Evolutionary conservation across 2,329 filamentous ascomycete species (phyloP).

Genomic region (Fusarium setosum): DNA sequence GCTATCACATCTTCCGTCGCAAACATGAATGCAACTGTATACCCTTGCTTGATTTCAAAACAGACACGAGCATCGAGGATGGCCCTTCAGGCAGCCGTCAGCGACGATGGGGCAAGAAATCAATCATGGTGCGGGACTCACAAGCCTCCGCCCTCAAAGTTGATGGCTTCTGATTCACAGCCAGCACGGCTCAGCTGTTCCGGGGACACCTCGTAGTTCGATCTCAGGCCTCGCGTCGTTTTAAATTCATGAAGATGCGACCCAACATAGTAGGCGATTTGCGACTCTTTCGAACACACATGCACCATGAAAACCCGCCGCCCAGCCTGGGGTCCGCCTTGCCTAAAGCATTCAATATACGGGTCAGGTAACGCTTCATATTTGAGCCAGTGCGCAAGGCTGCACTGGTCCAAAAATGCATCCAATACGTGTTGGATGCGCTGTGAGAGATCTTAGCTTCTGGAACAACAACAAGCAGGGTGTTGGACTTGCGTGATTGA

Average conservation of each 20-base stretch:
- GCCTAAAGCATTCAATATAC: neutral
- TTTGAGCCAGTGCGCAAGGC: slow-evolving; percentile 3
- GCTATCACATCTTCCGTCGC: neutral
- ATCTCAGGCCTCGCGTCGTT: neutral
- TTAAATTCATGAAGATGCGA: neutral
- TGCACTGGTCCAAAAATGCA: neutral
- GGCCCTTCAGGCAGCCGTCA: neutral
- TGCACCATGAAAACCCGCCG: neutral
- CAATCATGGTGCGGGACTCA: neutral
- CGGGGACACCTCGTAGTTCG: neutral
- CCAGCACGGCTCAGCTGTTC: neutral
- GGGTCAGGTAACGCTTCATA: neutral
- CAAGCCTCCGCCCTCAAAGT: neutral
- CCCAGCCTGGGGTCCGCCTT: neutral
- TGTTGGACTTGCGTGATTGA: neutral
- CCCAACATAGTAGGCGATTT: neutral
- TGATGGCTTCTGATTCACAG: neutral
- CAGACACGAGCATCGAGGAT: neutral
- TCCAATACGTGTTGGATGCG: neutral
- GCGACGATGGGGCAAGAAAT: neutral
- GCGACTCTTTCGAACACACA: neutral
- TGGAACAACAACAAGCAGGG: neutral
- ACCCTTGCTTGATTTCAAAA: slow-evolving; percentile 1
- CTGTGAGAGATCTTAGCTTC: neutral
- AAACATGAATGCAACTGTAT: neutral